phyloP scores from a whole-genome alignment of 108 stramenopile genomes.

The Licmophora abbreviata region DNA sequence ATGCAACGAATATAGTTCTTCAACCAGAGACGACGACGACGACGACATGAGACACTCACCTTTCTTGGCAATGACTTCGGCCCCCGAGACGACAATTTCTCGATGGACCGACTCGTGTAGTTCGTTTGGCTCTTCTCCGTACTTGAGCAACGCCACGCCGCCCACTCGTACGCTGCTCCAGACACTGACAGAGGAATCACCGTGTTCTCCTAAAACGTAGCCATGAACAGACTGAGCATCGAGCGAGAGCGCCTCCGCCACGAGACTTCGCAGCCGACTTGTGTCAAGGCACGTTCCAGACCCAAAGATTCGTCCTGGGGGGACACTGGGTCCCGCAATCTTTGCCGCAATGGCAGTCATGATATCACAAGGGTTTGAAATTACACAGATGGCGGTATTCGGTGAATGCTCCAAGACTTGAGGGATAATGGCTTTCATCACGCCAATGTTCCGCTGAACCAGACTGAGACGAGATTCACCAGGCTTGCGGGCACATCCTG shows the following conservation, averaged over 20 bases:
- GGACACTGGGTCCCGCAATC: conserved; percentile 31
- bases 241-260: conserved; percentile 18
- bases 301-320: conserved; percentile 36
- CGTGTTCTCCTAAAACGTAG: conserved; percentile 50
- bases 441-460: conserved; percentile 23
- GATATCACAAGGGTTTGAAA: conserved; percentile 42
- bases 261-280: conserved; percentile 28
- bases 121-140: conserved; percentile 18
- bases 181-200: conserved; percentile 33
- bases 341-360: conserved; percentile 44
- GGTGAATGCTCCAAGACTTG: conserved; percentile 30
- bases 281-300: conserved; percentile 35
- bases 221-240: conserved; percentile 21
- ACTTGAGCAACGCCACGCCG: conserved; percentile 15
- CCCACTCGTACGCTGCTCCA: conserved; percentile 43
- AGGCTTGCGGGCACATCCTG: conserved; percentile 31
- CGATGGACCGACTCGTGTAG: conserved; percentile 23
- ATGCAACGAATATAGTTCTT: too few species aligned
- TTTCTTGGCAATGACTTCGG: conserved; percentile 34
- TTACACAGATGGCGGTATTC: conserved; percentile 31
- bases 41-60: too few species aligned
- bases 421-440: conserved; percentile 40
- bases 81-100: conserved; percentile 32
- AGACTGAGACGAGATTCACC: conserved; percentile 39
- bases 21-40: too few species aligned